Evolutionary conservation across 2,329 filamentous ascomycete species (phyloP), one percentile per base, ranked within the genome.

Genomic region (Sporothrix dimorphospora): DNA sequence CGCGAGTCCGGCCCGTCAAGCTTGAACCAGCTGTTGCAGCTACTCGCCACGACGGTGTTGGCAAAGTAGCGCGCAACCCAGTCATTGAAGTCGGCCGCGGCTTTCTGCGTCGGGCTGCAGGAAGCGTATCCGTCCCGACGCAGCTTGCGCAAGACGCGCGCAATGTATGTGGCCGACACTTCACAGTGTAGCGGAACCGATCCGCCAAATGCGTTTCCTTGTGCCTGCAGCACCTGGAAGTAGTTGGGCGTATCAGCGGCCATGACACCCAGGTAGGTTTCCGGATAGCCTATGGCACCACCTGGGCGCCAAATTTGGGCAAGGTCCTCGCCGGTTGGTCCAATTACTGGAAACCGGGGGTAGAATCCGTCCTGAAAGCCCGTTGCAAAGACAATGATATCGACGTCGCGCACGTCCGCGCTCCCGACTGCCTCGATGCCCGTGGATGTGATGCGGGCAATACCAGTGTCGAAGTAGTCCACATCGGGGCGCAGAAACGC

Each of bases 11-110:
- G 57, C 14, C 57, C 57, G 34, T n/a, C 34, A 1, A 61, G 57
- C 57, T 61, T 61, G 57, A 61, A 61, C 34, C 57, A 61, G 34
- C 34, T 40, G 34, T 61, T 61, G 19, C 57, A 61, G 12, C 53
- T 30, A 24, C 53, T 55, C 24, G 53, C 53, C 9, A 55, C 24
- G 11, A 55, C 53, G 1, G 53, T 55, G 11, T 55, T 55, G 6
- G 27, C 53, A 30, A 55, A 55, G 14, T 55, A 55, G 11, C 27
- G 53, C 3, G 53, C 53, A 16, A 55, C 30, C 53, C 53, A 55
- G 24, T 55, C 53, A 24, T 55, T 55, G 12, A 55, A 55, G 53
- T 55, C 53, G 24, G 11, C 12, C 14, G 24, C 24, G 3, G 53
- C 24, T 16, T 30, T 55, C n/a, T 53, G 51, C 9, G 51, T 53